Conservation (phyloP, 2,329 filamentous ascomycete species). For the Aspergillus sp. region DNA sequence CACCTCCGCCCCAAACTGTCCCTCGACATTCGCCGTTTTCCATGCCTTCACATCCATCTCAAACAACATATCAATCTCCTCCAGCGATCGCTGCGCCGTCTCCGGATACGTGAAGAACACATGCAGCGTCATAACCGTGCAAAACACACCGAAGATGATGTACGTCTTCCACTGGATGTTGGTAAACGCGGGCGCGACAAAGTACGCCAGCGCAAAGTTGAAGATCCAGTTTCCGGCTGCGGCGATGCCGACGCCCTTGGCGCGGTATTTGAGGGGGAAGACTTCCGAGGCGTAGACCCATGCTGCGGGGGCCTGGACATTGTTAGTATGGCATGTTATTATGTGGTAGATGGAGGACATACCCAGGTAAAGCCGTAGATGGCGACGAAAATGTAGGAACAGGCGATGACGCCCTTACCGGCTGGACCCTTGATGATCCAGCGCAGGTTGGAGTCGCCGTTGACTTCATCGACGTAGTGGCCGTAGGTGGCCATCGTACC, state of each 20-base stretch:
- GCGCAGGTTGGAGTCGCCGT: conserved; percentile 42
- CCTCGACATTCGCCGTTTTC: conserved; percentile 18
- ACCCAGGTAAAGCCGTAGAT: conserved; percentile 34
- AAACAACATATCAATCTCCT: conserved; percentile 73
- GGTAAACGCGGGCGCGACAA: conserved; percentile 55
- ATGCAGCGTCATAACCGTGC: conserved; percentile 63
- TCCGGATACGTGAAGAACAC: conserved; percentile 64
- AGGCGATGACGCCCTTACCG: conserved; percentile 58
- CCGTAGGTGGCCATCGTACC: conserved; percentile 49
- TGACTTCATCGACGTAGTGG: conserved; percentile 40
- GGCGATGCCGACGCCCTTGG: conserved; percentile 58
- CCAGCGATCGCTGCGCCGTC: conserved; percentile 66
- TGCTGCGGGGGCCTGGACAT: conserved; percentile 47
- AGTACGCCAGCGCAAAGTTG: conserved; percentile 52
- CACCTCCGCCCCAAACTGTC: conserved; percentile 20
- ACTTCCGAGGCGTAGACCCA: conserved; percentile 60
- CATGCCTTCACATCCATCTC: conserved; percentile 27
- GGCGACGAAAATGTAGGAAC: conserved; percentile 51
- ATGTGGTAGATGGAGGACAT: conserved; percentile 25
- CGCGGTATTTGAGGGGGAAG: conserved; percentile 61
- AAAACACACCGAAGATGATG: conserved; percentile 73
- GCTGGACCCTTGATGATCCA: conserved; percentile 47
- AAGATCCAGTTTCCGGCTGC: conserved; percentile 62
- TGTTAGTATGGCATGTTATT: background rate
- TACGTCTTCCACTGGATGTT: conserved; percentile 61